phyloP scores from a whole-genome alignment of 1,139 yeast genomes.

The Hemisphaericaspora xylofermentans region DNA sequence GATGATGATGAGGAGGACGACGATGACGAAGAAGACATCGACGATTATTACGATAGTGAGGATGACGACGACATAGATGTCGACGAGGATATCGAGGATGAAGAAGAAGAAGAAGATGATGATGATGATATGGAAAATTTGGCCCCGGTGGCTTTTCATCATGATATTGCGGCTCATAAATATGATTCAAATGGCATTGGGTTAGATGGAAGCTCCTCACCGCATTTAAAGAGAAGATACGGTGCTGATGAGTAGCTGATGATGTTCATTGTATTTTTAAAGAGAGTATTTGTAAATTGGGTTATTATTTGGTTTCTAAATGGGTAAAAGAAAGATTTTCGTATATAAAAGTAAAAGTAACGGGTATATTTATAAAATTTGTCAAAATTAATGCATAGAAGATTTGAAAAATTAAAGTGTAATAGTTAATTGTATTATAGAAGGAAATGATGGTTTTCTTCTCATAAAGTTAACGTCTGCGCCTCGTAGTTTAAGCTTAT shows the following conservation, averaged over 20 bases:
- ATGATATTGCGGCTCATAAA: slow-evolving; percentile 8
- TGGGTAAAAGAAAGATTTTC: no score
- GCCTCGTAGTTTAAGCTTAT: no score
- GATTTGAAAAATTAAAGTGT: no score
- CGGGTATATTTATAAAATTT: no score
- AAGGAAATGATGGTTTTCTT: no score
- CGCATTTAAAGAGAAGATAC: slow-evolving; percentile 35
- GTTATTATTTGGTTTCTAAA: no score
- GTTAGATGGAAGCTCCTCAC: slow-evolving; percentile 34
- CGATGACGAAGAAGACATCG: slow-evolving; percentile 11
- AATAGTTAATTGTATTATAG: no score
- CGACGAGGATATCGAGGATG: slow-evolving; percentile 15
- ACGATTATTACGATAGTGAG: slow-evolving; percentile 16
- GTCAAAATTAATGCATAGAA: no score
- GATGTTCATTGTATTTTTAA: no score
- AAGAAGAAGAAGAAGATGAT: slow-evolving; percentile 12
- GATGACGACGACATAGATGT: slow-evolving; percentile 10
- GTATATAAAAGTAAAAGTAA: no score
- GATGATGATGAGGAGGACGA: slow-evolving; percentile 7
- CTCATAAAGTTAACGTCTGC: no score
- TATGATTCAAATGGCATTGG: slow-evolving; percentile 29
- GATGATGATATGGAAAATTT: slow-evolving; percentile 11
- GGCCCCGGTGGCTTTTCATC: slow-evolving; percentile 5
- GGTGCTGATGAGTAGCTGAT: slow-evolving; percentile 9
- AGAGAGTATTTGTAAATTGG: no score